Evolutionary conservation across 2,329 filamentous ascomycete genomes (phyloP), one percentile per base, ranked within the genome.

Genomic region (Penicillium sp.): DNA sequence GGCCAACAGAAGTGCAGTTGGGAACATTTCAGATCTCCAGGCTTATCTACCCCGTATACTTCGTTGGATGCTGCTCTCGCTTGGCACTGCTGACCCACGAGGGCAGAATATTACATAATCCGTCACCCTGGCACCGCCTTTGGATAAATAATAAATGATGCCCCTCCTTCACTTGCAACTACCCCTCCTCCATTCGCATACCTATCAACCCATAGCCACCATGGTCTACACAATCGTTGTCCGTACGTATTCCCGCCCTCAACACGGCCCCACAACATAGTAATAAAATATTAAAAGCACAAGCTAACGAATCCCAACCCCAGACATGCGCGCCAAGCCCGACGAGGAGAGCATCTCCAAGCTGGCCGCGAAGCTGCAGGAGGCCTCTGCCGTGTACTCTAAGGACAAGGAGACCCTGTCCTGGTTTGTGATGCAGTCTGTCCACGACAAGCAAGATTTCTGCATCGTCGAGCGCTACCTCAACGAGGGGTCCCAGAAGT

Each of bases 391-490:
- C 65, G 84, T 92, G 65, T 92, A 92, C 79, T 86, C 84, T 66
- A 82, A 90, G 66, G 90, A 92, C 79, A 86, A 86, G 72, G 90
- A 92, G 81, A 91, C 86, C 0, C 71, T 89, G 61, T 84, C 82
- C 50, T 92, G 90, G 90, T 87, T 91, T 76, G 90, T 92, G 65
- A 92, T 92, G 90, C 90, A 92, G 79, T 88, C 88, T 70, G 83
- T 87, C 61, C 82, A 85, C 69, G 90, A 92, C 74, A 83, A 83
- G 49, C 83, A 88, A 61, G 86, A 88, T 54, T 92, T 92, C 77
- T 91, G 88, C 52, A 90, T 92, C 69, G 89, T 92, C 51, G 90
- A 92, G 79, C 82, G 90, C 35, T 92, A 91, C 76, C 83, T 85
- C 70, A 83, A 88, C 63, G 90, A 92, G 74, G 70, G 71, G 17